These are phyloP conservation scores for Hordeum marinum DNA, from an alignment of 176 grass and related monocot species.

Conservation along the genomic window DNA sequence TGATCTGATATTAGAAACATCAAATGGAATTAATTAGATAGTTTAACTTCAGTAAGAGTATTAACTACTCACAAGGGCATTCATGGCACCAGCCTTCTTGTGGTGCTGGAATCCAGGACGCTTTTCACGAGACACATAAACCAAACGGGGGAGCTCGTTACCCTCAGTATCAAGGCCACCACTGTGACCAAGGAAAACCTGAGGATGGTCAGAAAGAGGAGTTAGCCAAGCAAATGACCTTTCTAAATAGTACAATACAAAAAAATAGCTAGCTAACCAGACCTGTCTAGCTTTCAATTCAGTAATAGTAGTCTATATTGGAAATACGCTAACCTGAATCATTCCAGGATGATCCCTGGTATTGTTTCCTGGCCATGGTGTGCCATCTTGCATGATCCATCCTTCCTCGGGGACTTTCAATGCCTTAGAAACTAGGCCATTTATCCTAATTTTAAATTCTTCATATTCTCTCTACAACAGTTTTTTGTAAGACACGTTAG, in stretches of 20 bases:
- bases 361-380: slow-evolving; percentile 99
- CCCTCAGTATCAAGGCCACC: slow-evolving; percentile 97
- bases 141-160: slow-evolving; percentile 94
- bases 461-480: slow-evolving; percentile 89
- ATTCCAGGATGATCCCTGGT: slow-evolving; percentile 99
- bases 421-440: slow-evolving; percentile 94
- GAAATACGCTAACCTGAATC: slow-evolving; percentile 76
- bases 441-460: slow-evolving; percentile 93
- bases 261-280: slow-evolving; percentile 8
- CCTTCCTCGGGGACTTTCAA: slow-evolving; percentile 96
- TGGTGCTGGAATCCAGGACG: slow-evolving; percentile 99
- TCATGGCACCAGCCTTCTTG: slow-evolving; percentile 99
- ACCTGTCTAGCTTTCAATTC: not conserved
- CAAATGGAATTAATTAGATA: slow-evolving; percentile 21
- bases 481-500: not conserved
- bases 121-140: slow-evolving; percentile 99
- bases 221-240: slow-evolving; percentile 26
- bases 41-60: slow-evolving; percentile 7
- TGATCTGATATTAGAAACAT: slow-evolving; percentile 30
- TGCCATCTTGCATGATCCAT: slow-evolving; percentile 99
- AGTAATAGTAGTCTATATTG: not conserved
- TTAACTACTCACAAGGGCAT: slow-evolving; percentile 83
- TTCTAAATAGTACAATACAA: not conserved
- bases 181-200: slow-evolving; percentile 99
- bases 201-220: slow-evolving; percentile 27